These are phyloP conservation scores for Misopates orontium DNA, from an alignment of 257 asterid genomes.

Conservation along the genomic window DNA sequence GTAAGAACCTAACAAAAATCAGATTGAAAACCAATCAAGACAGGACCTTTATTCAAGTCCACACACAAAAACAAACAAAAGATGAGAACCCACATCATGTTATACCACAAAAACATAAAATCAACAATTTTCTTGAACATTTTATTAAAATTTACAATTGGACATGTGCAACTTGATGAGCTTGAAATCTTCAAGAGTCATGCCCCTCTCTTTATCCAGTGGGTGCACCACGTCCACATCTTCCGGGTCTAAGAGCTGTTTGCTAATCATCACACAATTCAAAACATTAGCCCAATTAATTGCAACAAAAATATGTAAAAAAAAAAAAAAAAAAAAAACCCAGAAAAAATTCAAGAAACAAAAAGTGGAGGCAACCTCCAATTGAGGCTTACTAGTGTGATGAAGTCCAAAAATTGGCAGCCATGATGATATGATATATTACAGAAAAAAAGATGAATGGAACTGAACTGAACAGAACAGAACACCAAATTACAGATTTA, in stretches of 20 bases:
- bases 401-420: conserved; percentile 96
- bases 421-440: conserved; percentile 68
- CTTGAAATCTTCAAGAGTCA: conserved; percentile 83
- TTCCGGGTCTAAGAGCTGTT: conserved; percentile 77
- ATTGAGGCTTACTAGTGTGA: conserved; percentile 65
- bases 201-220: conserved; percentile 79
- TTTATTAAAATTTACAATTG: conserved; percentile 49
- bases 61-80: neutral
- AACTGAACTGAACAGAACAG: neutral
- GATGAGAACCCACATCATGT: neutral
- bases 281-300: conserved; percentile 2
- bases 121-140: neutral
- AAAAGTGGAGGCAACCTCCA: neutral
- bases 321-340: neutral
- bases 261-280: conserved; percentile 40
- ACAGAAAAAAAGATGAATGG: conserved; percentile 19
- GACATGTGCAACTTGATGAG: conserved; percentile 87
- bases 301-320: neutral
- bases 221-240: conserved; percentile 78
- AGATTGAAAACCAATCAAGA: neutral
- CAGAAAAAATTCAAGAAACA: neutral
- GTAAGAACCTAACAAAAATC: neutral
- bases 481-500: neutral
- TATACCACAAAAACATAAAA: neutral
- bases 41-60: neutral